These are phyloP conservation scores for Tolypocladium sp. DNA, from an alignment of 2,329 filamentous ascomycete genomes.

Conservation along the genomic window DNA sequence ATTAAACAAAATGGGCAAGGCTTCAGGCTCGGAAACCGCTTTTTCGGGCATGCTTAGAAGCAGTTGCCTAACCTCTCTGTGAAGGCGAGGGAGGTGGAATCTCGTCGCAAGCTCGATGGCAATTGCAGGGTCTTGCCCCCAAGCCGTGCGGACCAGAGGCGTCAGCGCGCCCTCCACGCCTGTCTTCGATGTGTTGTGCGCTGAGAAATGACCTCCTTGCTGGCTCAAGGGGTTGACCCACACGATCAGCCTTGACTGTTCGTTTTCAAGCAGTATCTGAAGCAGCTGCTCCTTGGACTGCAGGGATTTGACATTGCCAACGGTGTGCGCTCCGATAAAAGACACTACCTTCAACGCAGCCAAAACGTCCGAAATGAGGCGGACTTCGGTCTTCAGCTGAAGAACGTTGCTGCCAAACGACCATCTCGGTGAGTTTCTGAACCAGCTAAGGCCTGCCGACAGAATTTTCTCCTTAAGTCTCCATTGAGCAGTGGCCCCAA, in stretches of 20 bases:
- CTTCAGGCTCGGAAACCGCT: slow-evolving; percentile 72
- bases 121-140: slow-evolving; percentile 74
- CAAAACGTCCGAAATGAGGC: slow-evolving; percentile 68
- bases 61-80: slow-evolving; percentile 68
- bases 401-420: slow-evolving; percentile 91
- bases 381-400: slow-evolving; percentile 87
- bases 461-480: slow-evolving; percentile 82
- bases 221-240: slow-evolving; percentile 80
- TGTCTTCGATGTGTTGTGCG: slow-evolving; percentile 29
- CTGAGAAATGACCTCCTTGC: slow-evolving; percentile 26
- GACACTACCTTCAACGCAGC: slow-evolving; percentile 55
- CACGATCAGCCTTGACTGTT: slow-evolving; percentile 73
- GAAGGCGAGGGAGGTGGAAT: slow-evolving; percentile 67
- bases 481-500: slow-evolving; percentile 59
- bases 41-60: slow-evolving; percentile 78
- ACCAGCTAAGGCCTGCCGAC: slow-evolving; percentile 83
- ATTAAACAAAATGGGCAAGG: slow-evolving; percentile 73
- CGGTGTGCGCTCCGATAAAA: slow-evolving; percentile 43
- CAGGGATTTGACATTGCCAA: slow-evolving; percentile 54
- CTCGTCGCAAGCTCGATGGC: slow-evolving; percentile 77
- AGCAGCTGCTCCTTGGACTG: slow-evolving; percentile 79
- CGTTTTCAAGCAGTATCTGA: slow-evolving; percentile 69
- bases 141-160: slow-evolving; percentile 70
- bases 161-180: slow-evolving; percentile 38
- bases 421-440: slow-evolving; percentile 74